Evolutionary conservation across 768 basidiomycete species (phyloP).

Genomic region (Hirschioporus abietinus): DNA sequence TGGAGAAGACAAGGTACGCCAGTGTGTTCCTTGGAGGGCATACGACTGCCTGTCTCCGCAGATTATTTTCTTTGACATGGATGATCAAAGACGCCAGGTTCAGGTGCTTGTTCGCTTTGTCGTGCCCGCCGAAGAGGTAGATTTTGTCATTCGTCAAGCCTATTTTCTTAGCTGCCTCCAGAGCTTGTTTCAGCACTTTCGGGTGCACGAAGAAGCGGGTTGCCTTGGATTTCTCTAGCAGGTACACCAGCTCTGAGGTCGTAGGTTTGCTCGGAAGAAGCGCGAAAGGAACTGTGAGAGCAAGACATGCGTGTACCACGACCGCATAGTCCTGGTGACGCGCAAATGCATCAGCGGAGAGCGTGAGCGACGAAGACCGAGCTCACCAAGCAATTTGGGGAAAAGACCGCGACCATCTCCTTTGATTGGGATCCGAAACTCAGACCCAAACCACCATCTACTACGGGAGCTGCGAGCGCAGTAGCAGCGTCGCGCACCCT

Average conservation of each 20-base stretch:
- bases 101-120: slow-evolving; percentile 38
- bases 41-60: slow-evolving; percentile 37
- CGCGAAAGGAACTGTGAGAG: slow-evolving; percentile 45
- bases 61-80: slow-evolving; percentile 28
- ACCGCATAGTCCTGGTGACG: slow-evolving; percentile 46
- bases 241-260: slow-evolving; percentile 48
- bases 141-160: slow-evolving; percentile 37
- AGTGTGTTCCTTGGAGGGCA: slow-evolving; percentile 47
- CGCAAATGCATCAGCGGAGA: not conserved
- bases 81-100: slow-evolving; percentile 33
- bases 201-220: slow-evolving; percentile 53
- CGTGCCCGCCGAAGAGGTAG: slow-evolving; percentile 41
- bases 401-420: slow-evolving; percentile 66
- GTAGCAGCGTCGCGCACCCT: slow-evolving; percentile 52
- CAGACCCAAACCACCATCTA: slow-evolving; percentile 49
- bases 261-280: slow-evolving; percentile 53
- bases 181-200: slow-evolving; percentile 35
- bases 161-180: slow-evolving; percentile 29
- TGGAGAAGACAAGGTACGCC: slow-evolving; percentile 71
- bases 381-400: slow-evolving; percentile 63
- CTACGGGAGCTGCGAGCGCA: slow-evolving; percentile 31
- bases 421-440: slow-evolving; percentile 26
- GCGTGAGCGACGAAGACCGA: not conserved
- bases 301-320: slow-evolving; percentile 44
- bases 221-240: slow-evolving; percentile 39